phyloP scores from a whole-genome alignment of 495 filamentous ascomycete genomes.

The Hypoxylon fuscum region DNA sequence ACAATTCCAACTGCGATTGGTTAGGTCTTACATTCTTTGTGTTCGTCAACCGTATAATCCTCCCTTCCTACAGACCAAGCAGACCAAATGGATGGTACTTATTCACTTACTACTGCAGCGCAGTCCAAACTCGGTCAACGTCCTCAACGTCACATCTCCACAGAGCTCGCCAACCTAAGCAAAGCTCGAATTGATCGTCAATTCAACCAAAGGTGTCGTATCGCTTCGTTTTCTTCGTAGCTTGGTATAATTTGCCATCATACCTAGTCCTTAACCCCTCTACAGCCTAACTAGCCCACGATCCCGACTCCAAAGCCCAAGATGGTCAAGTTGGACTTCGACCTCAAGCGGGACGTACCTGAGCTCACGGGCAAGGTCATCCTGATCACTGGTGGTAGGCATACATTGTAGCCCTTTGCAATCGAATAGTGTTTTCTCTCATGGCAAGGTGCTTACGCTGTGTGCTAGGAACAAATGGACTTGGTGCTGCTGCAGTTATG shows the following conservation, averaged over 20 bases:
- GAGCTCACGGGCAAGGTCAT: slow-evolving; percentile 55
- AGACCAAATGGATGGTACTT: not conserved
- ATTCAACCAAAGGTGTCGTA: slow-evolving; percentile 7
- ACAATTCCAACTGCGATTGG: not conserved
- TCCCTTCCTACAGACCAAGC: too few relatives aligned
- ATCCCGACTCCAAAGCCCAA: slow-evolving; percentile 4
- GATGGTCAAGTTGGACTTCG: slow-evolving; percentile 30
- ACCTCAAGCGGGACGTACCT: slow-evolving; percentile 30
- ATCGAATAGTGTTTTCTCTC: not conserved
- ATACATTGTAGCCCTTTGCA: not conserved
- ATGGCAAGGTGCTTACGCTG: not conserved
- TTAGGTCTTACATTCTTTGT: too few relatives aligned
- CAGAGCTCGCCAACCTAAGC: not conserved
- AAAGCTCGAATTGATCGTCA: not conserved
- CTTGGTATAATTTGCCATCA: not conserved
- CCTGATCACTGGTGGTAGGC: slow-evolving; percentile 57
- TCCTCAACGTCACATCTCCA: not conserved
- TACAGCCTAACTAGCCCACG: not conserved
- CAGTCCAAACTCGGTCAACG: not conserved
- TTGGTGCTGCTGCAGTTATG: slow-evolving; percentile 58
- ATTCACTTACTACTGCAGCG: slow-evolving; percentile 3
- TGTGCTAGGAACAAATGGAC: slow-evolving; percentile 43
- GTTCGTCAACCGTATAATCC: too few relatives aligned
- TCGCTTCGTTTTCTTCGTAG: slow-evolving; percentile 4
- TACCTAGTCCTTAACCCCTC: not conserved